phyloP scores from a whole-genome alignment of 805 yeast species.

The Starmerella cellae region DNA sequence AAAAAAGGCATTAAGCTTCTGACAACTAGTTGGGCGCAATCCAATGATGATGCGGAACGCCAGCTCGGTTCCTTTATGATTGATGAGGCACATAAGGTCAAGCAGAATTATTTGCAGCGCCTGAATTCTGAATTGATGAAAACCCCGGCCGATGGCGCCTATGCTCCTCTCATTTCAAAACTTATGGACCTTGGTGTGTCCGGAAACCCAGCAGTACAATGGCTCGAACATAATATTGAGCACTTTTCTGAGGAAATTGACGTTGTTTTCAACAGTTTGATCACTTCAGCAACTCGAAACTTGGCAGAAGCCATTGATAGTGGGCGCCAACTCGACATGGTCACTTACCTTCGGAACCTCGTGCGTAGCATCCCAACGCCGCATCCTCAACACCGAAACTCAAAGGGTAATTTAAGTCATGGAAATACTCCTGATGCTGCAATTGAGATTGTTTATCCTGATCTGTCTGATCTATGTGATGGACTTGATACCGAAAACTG shows the following conservation, averaged over 20 bases:
- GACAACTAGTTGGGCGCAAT: slow-evolving; percentile 15
- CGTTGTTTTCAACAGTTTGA: slow-evolving; percentile 7
- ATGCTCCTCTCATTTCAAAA: slow-evolving; percentile 34
- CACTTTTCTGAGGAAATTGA: slow-evolving; percentile 26
- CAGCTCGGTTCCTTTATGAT: slow-evolving; percentile 41
- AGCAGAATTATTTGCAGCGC: slow-evolving; percentile 41
- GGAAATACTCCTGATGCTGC: background rate
- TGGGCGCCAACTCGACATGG: slow-evolving; percentile 10
- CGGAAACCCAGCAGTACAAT: slow-evolving; percentile 51
- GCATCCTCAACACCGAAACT: background rate
- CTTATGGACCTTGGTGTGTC: slow-evolving; percentile 49
- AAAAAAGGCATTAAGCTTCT: slow-evolving; percentile 34
- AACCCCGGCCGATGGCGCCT: slow-evolving; percentile 26
- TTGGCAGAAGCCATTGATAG: slow-evolving; percentile 5
- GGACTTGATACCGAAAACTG: slow-evolving; percentile 1
- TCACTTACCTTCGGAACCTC: slow-evolving; percentile 6
- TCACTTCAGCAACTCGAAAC: slow-evolving; percentile 6
- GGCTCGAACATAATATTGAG: slow-evolving; percentile 42
- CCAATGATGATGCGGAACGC: slow-evolving; percentile 2
- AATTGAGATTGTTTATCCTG: background rate
- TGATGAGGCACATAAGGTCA: slow-evolving; percentile 40
- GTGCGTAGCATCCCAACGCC: background rate
- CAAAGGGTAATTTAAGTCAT: background rate
- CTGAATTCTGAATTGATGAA: slow-evolving; percentile 38
- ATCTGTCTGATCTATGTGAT: slow-evolving; percentile 2